Base-by-base conservation (phyloP, 441 rosid genomes). In the Gossypium davidsonii region DNA sequence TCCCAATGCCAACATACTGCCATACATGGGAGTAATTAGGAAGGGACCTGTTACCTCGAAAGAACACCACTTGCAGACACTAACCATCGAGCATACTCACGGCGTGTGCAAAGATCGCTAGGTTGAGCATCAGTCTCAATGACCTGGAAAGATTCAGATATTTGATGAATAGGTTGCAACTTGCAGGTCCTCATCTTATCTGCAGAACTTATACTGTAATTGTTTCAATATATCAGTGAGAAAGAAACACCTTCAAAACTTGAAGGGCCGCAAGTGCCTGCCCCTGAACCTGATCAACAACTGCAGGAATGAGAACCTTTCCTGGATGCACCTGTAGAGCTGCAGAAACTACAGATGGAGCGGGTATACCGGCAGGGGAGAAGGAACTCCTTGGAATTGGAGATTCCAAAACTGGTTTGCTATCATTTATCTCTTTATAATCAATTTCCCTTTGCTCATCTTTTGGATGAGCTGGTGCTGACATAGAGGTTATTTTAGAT, bases 51-150 rank as follows among this genome's bases (percentile, higher is more conserved):
- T 37, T 83, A 95, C 99, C 99, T 91, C 69, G 97, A 86, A 76
- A 95, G 85, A 51, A 85, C 86, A 79, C 88, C 79, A 80, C 95
- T 93, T 51, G 97, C 96, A 78, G 88, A 82, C 62, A 95, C 89
- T 82, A 95, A 82, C 98, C 99, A 95, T 68, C 93, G 89, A 68
- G 96, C 99, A 82, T 93, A 95, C 68, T 91, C 95, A 67, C 97
- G 93, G 17, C 98, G 98, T 70, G 91, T 86, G 70, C 98, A 95
- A 15, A 95, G 82, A 85, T 85, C 91, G 73, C 91, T 77, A 21
- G 93, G 91, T 76, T 79, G 88, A 78, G 82, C 87, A 78, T 91
- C 88, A 75, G 82, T 84, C 83, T 91, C 99, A 64, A 93, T 88
- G 77, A 95, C 97, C 98, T 95, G 85, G 71, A 84, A 69, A 44